Base-by-base conservation (phyloP, 257 asterid species). In the Solanum lycopersicoides region DNA sequence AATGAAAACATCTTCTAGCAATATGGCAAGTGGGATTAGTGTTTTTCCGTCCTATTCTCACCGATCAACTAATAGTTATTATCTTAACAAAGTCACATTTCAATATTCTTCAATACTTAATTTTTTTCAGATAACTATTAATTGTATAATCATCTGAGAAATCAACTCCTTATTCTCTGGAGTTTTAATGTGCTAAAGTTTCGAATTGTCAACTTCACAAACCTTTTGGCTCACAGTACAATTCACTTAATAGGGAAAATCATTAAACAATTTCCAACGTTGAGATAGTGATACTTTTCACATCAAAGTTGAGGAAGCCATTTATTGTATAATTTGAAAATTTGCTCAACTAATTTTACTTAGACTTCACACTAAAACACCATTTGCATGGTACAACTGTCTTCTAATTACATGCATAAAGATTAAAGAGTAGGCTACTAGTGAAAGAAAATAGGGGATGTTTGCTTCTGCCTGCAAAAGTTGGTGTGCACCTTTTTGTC, bases 391-490 rank as follows among this genome's bases (percentile, higher is more conserved):
- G 32, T 75, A 79, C 85, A 34, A 87, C 35, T 83, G 14, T 60
- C 63, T 37, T 82, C 53, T 83, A 37, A 65, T 28, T 28, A 28
- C 83, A 25, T 32, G 80, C 66, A 53, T 82, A 44, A 20, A 68
- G 69, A 16, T 45, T 72, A 63, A 32, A 47, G 53, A n/a, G 25
- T 72, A 42, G 47, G 68, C 15, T 16, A 56, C 15, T 16, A 56
- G n/a, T 16, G 41, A 82, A 73, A 89, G 83, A 86, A 76, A 89
- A 69, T 60, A 87, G 86, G 87, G 91, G 92, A 92, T 93, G 95
- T 90, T 93, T 93, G 95, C 94, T 92, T 92, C 89, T 71, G 86
- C 84, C 85, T 88, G 95, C 92, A 90, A 92, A 93, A 91, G 92
- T 45, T 30, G 63, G n/a, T 10, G n/a, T 53, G 23, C 23, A 53